Base-by-base conservation (phyloP, 352 stramenopile species). In the Phytophthora vignae region DNA sequence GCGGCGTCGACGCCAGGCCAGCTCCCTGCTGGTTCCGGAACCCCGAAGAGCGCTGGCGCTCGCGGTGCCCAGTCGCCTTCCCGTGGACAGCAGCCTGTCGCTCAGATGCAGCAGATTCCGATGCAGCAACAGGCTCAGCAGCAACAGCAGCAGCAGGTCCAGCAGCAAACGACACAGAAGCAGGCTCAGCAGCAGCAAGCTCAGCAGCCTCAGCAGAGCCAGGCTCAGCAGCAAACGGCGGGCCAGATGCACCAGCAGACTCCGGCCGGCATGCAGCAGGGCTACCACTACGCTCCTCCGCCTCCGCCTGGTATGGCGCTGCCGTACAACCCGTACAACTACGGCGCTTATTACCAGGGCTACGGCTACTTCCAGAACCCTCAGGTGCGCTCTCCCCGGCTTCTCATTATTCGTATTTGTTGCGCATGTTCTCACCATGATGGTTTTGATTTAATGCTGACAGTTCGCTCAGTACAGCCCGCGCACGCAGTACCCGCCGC, bases 241-340 rank as follows among this genome's bases (percentile, higher is more conserved):
- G 69, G 81, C 22, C 84, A 90, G 29, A 78, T 93, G 71, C 87
- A 95, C 55, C 83, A 91, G 55, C 78, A 81, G 58, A 64, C 76
- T 4, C 78, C 76, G 61, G 67, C 77, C 21, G 80, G 80, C 48
- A 79, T 77, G 49, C 88, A 90, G 49, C 88, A 92, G 40, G 83
- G 88, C 29, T 96, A 96, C 75, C 90, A 96, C 74, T 96, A 94
- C 57, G 85, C 87, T 17, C 90, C 90, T 25, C 90, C 87, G 36
- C 90, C 90, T n/a, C 90, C 90, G 29, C 90, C 90, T 25, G 90
- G 90, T 27, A 96, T 96, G 90, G 87, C 90, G 19, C 76, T 96
- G 77, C 85, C 84, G 8, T 96, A 95, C 85, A 95, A 96, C 76
- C 90, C 90, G 58, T 96, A 96, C 81, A 96, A 93, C 72, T 96